Base-by-base conservation (phyloP, 176 grass and related monocot genomes). In the Musa troglodytarum region DNA sequence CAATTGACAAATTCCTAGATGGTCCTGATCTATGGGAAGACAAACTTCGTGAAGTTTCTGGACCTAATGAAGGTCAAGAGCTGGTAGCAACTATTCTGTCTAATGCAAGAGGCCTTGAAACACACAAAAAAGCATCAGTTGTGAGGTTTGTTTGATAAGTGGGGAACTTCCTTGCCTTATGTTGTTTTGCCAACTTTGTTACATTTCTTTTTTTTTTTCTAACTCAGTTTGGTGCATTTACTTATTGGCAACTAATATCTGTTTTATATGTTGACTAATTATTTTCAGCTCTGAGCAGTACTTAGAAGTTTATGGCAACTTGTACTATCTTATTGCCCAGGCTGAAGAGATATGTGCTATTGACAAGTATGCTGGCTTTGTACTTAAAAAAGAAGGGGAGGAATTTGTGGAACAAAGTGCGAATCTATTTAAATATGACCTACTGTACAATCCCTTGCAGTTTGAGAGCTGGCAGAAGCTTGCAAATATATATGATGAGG, bases 381-480 rank as follows among this genome's bases (percentile, higher is more conserved):
- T 98, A 52, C 83, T 98, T 79, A 93, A 98, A 91, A 98, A 89
- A 76, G 95, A 98, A 89, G 94, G 94, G 25, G 94, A 90, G 82
- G 95, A 93, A 72, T 98, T 93, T 81, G 86, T 98, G 23, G 88
- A 93, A 76, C 95, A 98, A 75, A 93, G 85, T 78, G 86, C 90
- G 63, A 98, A 91, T 81, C 76, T 98, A 77, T 93, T 98, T 77
- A 98, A 98, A 77, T 93, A 93, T 76, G 95, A 98, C 79, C 85
- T 98, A 61, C 78, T 98, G 73, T 98, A 93, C 81, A 98, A 98
- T 72, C 90, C 86, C 1, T 73, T 87, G 77, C 82, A 82, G 16
- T 98, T 87, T 83, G 86, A 98, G 92, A 98, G 84, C 82, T 98
- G 95, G 95, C 88, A 93, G 65, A 98, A 89, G 72, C 95, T 98